Conservation (phyloP, 1,139 yeast species). For the Fermentozyma sake region DNA sequence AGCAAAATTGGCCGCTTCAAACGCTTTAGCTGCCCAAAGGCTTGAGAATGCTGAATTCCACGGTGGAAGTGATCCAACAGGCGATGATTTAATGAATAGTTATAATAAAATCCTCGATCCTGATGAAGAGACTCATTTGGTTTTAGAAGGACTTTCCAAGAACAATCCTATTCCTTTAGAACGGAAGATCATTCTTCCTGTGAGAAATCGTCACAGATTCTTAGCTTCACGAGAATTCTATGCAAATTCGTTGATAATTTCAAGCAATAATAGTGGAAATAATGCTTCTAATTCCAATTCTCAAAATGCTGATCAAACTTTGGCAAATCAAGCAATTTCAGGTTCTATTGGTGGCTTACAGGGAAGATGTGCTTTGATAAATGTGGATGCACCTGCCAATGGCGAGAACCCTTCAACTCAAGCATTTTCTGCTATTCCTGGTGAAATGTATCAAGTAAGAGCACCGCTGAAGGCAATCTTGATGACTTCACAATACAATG, state of each 20-base stretch:
- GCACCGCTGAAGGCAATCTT: conserved; percentile 55
- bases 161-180: conserved; percentile 83
- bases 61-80: conserved; percentile 21
- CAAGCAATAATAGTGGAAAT: conserved; percentile 15
- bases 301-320: conserved; percentile 31
- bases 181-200: conserved; percentile 65
- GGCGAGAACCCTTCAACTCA: conserved; percentile 37
- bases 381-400: conserved; percentile 43
- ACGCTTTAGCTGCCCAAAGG: conserved; percentile 60
- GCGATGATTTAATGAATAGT: conserved; percentile 16
- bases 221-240: conserved; percentile 81
- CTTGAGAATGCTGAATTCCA: conserved; percentile 43
- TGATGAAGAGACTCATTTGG: conserved; percentile 92
- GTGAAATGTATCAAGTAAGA: conserved; percentile 53
- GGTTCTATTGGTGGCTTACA: conserved; percentile 68
- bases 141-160: conserved; percentile 83
- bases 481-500: conserved; percentile 42
- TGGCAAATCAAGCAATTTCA: conserved; percentile 48
- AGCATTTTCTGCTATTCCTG: conserved; percentile 50
- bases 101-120: conserved; percentile 47
- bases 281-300: conserved; percentile 12
- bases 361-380: conserved; percentile 72
- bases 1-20: conserved; percentile 80
- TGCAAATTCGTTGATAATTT: conserved; percentile 53
- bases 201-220: conserved; percentile 65